Percentiles rank a stretch among this genome's conserved stretches.
Conservation (phyloP, 331 rosid species). For the Arachis monticola region DNA sequence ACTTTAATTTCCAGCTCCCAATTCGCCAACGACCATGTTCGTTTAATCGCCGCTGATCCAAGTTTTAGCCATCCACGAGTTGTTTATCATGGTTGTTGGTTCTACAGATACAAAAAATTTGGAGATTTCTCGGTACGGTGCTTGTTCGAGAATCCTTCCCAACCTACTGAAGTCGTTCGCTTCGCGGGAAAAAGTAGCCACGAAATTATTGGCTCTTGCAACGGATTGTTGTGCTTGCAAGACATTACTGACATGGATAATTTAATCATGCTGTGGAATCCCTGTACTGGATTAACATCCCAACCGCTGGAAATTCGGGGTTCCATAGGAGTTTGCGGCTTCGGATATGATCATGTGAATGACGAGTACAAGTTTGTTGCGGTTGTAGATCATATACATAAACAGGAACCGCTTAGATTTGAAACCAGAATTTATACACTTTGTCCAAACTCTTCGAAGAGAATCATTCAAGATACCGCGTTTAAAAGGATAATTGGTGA, state of each 20-base stretch:
- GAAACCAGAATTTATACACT: neutral
- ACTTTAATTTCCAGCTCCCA: neutral
- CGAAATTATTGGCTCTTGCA: constrained; percentile 26
- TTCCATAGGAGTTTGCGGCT: no score
- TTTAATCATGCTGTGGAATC: no score
- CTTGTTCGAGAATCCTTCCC: no score
- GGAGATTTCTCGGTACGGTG: neutral
- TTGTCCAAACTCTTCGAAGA: constrained; percentile 10
- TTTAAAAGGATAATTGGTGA: neutral
- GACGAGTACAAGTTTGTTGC: no score
- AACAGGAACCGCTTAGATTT: no score
- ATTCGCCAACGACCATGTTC: neutral
- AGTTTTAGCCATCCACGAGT: neutral
- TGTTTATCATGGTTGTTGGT: neutral
- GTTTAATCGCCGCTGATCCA: no score
- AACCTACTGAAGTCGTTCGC: no score
- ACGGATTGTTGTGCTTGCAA: constrained; percentile 33
- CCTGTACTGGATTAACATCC: no score
- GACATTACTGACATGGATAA: neutral
- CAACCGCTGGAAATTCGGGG: no score
- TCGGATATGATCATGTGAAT: no score
- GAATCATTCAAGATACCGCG: neutral
- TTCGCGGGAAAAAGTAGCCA: no score
- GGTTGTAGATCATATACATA: no score
- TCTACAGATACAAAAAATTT: neutral